phyloP scores from a whole-genome alignment of 2,329 filamentous ascomycete species.

The Talaromyces pinophilus region DNA sequence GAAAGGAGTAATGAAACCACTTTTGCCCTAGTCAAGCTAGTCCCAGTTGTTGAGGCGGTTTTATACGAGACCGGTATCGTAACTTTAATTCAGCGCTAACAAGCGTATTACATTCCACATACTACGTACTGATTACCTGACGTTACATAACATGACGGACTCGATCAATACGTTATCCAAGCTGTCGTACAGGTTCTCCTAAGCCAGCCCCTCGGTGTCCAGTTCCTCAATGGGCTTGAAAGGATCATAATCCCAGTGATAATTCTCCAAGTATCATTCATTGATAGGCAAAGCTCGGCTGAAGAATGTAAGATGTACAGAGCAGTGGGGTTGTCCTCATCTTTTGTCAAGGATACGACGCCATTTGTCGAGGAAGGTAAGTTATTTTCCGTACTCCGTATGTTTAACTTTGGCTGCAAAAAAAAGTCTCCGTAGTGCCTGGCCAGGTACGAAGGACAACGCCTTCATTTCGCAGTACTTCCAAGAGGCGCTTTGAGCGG shows the following conservation, averaged over 20 bases:
- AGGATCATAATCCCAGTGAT: not conserved
- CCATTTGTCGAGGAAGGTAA: not conserved
- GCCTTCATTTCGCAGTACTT: not conserved
- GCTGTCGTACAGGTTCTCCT: not conserved
- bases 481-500: not conserved
- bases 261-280: not conserved
- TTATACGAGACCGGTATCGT: not conserved
- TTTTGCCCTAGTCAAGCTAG: not conserved
- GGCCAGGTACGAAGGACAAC: not conserved
- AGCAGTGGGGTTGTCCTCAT: not conserved
- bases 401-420: not conserved
- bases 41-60: not conserved
- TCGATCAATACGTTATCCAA: not conserved
- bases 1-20: not conserved
- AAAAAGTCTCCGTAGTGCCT: not conserved
- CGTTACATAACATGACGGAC: not conserved
- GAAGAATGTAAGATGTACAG: not conserved
- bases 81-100: not conserved
- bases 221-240: constrained; percentile 4
- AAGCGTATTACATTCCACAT: not conserved
- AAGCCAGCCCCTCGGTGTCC: not conserved
- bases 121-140: not conserved
- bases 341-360: not conserved
- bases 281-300: not conserved
- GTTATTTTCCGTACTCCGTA: not conserved